phyloP scores from a whole-genome alignment of 345 rosid genomes.

The Populus nigra region DNA sequence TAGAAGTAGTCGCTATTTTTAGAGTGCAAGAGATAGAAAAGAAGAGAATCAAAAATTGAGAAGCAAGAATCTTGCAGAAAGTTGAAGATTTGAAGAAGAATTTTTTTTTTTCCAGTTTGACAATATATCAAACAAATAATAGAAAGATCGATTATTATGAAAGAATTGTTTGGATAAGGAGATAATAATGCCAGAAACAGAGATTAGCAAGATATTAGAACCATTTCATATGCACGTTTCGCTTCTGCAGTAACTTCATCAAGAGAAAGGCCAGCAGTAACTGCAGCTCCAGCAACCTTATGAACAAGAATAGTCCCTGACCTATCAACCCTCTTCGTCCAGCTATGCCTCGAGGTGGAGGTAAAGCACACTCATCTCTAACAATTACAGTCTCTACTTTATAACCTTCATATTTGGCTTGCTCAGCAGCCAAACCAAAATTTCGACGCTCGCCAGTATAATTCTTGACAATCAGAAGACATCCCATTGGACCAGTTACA shows the following conservation, averaged over 20 bases:
- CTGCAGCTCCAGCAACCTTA: slow-evolving; percentile 99
- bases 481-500: slow-evolving; percentile 93
- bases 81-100: too few species aligned
- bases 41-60: too few species aligned
- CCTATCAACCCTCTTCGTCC: slow-evolving; percentile 97
- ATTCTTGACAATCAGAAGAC: slow-evolving; percentile 92
- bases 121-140: too few species aligned
- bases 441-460: slow-evolving; percentile 92
- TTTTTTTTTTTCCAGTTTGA: too few species aligned
- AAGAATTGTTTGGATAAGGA: too few species aligned
- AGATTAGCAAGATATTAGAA: slow-evolving; percentile 2
- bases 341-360: slow-evolving; percentile 83
- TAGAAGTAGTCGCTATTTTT: too few species aligned
- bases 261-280: slow-evolving; percentile 78
- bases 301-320: slow-evolving; percentile 88
- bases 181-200: too few species aligned
- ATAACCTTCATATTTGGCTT: slow-evolving; percentile 97
- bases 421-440: slow-evolving; percentile 99
- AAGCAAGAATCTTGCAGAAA: too few species aligned
- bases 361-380: slow-evolving; percentile 96
- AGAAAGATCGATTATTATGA: too few species aligned
- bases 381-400: slow-evolving; percentile 89
- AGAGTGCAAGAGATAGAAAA: too few species aligned
- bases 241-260: slow-evolving; percentile 75
- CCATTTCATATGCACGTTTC: slow-evolving; percentile 68